These are phyloP conservation scores for Penicillium corylophilum DNA, from an alignment of 2,329 filamentous ascomycete genomes.

Conservation along the genomic window DNA sequence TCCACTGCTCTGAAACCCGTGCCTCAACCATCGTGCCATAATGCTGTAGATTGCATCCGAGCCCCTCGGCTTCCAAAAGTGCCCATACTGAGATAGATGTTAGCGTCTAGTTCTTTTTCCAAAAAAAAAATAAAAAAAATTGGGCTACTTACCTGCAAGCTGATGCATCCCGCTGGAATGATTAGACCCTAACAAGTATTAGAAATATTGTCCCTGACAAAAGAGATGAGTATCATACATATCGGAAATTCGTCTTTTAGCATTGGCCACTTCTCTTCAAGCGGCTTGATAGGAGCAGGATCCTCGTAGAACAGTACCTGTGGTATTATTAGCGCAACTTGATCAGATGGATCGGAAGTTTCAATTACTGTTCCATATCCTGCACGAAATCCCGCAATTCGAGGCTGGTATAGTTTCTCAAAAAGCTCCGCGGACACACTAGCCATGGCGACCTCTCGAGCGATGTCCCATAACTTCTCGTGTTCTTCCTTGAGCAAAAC, in stretches of 20 bases:
- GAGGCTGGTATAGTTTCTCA: conserved; percentile 26
- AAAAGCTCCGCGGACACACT: conserved; percentile 60
- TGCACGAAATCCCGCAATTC: conserved; percentile 58
- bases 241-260: conserved; percentile 1
- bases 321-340: neutral
- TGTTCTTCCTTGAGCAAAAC: conserved; percentile 77
- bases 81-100: conserved; percentile 56
- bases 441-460: conserved; percentile 53
- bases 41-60: conserved; percentile 83
- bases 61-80: conserved; percentile 73
- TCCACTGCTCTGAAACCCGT: conserved; percentile 66
- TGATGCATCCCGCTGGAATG: conserved; percentile 78
- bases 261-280: conserved; percentile 1
- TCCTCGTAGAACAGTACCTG: conserved; percentile 77
- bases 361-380: conserved; percentile 71
- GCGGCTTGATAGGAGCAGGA: conserved; percentile 32
- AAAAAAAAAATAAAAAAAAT: too few species aligned
- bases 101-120: too few species aligned
- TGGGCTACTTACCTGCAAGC: conserved; percentile 46
- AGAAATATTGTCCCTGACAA: too few species aligned
- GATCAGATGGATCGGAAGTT: neutral
- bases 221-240: neutral
- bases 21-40: conserved; percentile 81
- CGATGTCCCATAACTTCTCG: conserved; percentile 78
- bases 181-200: conserved; percentile 51